Base-by-base conservation (phyloP, 1,284 basidiomycete species). In the Athelia sp. region DNA sequence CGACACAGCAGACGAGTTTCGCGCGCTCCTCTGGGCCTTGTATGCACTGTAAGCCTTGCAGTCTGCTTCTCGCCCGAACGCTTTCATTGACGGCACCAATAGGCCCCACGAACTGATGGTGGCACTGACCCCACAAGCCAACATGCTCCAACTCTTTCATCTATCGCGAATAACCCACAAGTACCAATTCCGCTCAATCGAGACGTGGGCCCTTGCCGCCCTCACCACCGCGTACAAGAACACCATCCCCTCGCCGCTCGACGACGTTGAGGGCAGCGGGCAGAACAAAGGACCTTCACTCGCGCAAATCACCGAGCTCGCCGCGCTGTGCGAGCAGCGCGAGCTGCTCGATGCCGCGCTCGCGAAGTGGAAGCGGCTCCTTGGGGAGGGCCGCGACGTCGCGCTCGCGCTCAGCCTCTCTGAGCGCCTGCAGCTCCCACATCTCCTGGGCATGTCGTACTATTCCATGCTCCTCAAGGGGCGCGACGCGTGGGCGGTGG, bases 111-210 rank as follows among this genome's bases (percentile, higher is more conserved):
- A 78, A 50, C 62, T 78, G n/a, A 70, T 72, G 54, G 57, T 65
- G 15, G 72, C 72, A 3, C 68, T 70, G 57, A 59, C 66, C n/a
- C 53, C 64, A 21, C 70, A 73, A 35, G 68, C 69, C 18, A 69
- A 72, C 54, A 65, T 59, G 46, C 62, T 65, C 21, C 72, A 70
- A 55, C 59, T 79, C 46, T 70, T 72, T 48, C 66, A 74, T 54
- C 72, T 79, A 50, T 70, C 74, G 17, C 73, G 73, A 10, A 75
- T 79, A 49, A 71, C 76, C 3, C 76, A 80, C 64, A 79, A 80
- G 51, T 79, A 80, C 58, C 74, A 76, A 49, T 79, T 78, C 59
- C 67, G 73, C 23, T 70, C 68, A n/a, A 71, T 75, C 48, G 75
- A 78, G 57, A 59, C 52, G 34, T 79, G 78, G 78, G 71, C 74